A percentile compares a stretch with the other conserved stretches of the same genome.
phyloP scores from a whole-genome alignment of 495 filamentous ascomycete genomes.

The Lasiosphaeriaceae sp. region DNA sequence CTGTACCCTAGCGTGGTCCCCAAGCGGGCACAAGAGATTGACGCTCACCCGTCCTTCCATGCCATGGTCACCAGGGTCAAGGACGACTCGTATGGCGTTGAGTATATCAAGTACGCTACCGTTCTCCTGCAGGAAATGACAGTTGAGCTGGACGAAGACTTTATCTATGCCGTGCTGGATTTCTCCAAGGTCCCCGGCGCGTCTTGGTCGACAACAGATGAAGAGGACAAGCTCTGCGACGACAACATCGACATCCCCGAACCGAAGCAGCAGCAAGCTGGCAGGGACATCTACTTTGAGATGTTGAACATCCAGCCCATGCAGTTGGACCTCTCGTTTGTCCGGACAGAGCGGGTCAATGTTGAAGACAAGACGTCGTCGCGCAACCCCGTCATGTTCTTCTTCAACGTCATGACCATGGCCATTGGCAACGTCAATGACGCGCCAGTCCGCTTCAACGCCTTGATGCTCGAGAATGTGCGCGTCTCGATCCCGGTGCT shows the following conservation, averaged over 20 bases:
- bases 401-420: conserved; percentile 98
- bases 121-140: conserved; percentile 96
- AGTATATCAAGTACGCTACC: conserved; percentile 98
- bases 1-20: conserved; percentile 98
- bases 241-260: conserved; percentile 89
- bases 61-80: conserved; percentile 90
- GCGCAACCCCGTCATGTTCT: conserved; percentile 93
- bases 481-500: conserved; percentile 83
- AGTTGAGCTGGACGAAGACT: conserved; percentile 94
- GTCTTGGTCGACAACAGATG: conserved; percentile 78
- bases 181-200: conserved; percentile 93
- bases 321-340: conserved; percentile 95
- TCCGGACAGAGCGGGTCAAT: conserved; percentile 94
- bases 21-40: conserved; percentile 95
- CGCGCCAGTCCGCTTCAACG: conserved; percentile 87
- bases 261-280: conserved; percentile 74
- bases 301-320: conserved; percentile 94
- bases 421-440: conserved; percentile 98
- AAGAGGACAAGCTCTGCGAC: conserved; percentile 81
- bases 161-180: conserved; percentile 91
- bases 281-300: conserved; percentile 96
- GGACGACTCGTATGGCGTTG: conserved; percentile 94
- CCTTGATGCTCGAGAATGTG: conserved; percentile 91
- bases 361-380: conserved; percentile 89
- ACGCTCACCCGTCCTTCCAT: conserved; percentile 91